Evolutionary conservation across 2,329 filamentous ascomycete genomes (phyloP).

Genomic region (Lojkania enalia): DNA sequence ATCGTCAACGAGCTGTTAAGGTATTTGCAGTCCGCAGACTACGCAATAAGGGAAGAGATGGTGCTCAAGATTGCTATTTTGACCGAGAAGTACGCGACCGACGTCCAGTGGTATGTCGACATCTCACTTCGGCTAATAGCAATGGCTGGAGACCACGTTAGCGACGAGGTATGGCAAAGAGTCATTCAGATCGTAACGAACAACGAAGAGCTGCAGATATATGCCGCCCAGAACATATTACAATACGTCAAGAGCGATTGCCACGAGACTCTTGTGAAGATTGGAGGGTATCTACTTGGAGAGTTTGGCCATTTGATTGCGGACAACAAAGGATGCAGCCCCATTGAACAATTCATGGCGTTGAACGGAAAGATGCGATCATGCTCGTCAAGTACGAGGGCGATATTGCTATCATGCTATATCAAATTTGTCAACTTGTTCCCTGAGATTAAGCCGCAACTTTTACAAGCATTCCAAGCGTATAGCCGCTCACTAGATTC

Average conservation of each 20-base stretch:
- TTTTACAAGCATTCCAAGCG: constrained; percentile 84
- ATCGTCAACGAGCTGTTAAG: constrained; percentile 93
- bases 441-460: constrained; percentile 95
- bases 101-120: constrained; percentile 99
- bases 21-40: constrained; percentile 95
- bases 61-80: constrained; percentile 97
- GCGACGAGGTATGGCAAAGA: constrained; percentile 98
- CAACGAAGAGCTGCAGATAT: constrained; percentile 96
- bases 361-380: constrained; percentile 86
- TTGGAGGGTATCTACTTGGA: constrained; percentile 91
- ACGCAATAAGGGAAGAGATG: constrained; percentile 98
- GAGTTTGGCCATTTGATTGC: constrained; percentile 97
- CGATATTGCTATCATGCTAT: constrained; percentile 93
- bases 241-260: constrained; percentile 94
- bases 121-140: constrained; percentile 92
- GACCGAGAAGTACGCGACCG: constrained; percentile 97
- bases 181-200: constrained; percentile 99
- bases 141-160: constrained; percentile 97
- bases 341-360: constrained; percentile 95
- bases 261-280: constrained; percentile 97
- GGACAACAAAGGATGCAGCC: constrained; percentile 87
- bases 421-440: constrained; percentile 98
- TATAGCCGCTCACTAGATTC: constrained; percentile 96
- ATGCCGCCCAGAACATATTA: constrained; percentile 90
- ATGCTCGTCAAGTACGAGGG: constrained; percentile 85